A percentile compares a stretch with the other conserved stretches of the same genome.
phyloP scores from a whole-genome alignment of 1,284 basidiomycete species.

The Thelephora terrestris region DNA sequence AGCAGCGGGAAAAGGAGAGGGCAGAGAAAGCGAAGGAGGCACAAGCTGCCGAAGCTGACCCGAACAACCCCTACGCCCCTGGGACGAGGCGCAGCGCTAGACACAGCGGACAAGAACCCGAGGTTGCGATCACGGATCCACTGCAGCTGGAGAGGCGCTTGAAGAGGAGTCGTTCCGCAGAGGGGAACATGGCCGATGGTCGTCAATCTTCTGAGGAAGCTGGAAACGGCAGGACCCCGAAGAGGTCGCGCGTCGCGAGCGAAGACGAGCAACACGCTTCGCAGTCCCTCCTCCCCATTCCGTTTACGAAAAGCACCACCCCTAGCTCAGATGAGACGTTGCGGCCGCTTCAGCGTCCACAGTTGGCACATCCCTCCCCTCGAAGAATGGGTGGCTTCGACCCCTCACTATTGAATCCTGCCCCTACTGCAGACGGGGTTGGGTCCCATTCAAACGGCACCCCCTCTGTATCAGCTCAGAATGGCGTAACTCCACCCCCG shows the following conservation, averaged over 20 bases:
- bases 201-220: constrained; percentile 46
- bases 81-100: constrained; percentile 58
- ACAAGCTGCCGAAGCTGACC: constrained; percentile 15
- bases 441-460: not conserved
- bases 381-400: constrained; percentile 39
- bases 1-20: constrained; percentile 40
- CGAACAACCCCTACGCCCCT: constrained; percentile 24
- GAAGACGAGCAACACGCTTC: constrained; percentile 25
- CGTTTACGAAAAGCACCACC: constrained; percentile 4
- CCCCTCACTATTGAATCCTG: constrained; percentile 46
- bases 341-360: not conserved
- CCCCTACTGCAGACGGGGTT: constrained; percentile 13
- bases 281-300: constrained; percentile 7
- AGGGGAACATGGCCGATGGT: constrained; percentile 34
- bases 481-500: no score
- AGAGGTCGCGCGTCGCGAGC: constrained; percentile 40
- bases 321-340: not conserved
- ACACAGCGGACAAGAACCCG: constrained; percentile 59
- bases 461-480: not conserved
- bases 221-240: constrained; percentile 34
- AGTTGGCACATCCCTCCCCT: not conserved
- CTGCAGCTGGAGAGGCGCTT: constrained; percentile 58
- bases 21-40: constrained; percentile 29
- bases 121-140: constrained; percentile 62
- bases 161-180: constrained; percentile 62